Evolutionary conservation across 352 stramenopile species (phyloP).

Genomic region (Phytophthora cryptogea): DNA sequence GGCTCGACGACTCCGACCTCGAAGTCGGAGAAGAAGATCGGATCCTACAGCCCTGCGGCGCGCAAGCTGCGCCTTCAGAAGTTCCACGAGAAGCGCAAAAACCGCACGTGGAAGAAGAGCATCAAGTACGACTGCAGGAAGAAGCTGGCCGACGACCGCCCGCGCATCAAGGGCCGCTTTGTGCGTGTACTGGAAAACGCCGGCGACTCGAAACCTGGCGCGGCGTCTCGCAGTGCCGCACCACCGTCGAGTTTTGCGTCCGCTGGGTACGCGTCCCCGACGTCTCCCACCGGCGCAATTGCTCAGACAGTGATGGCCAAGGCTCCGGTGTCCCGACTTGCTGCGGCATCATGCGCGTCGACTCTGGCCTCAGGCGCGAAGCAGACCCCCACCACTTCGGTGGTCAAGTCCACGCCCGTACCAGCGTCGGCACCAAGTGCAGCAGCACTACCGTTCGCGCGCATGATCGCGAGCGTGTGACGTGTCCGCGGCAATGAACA

Average conservation of each 20-base stretch:
- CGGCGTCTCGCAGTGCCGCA: conserved; percentile 29
- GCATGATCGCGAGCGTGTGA: conserved; percentile 52
- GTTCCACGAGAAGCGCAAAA: conserved; percentile 97
- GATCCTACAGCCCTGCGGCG: conserved; percentile 94
- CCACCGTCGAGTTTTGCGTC: conserved; percentile 11
- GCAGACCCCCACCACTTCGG: conserved; percentile 10
- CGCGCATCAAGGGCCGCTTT: conserved; percentile 93
- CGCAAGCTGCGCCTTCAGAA: conserved; percentile 94
- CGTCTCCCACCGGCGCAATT: conserved; percentile 28
- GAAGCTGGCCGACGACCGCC: conserved; percentile 96
- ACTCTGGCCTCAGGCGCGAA: conserved; percentile 17
- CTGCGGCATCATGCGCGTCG: conserved; percentile 13
- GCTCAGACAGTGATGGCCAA: conserved; percentile 24
- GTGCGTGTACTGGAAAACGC: conserved; percentile 83
- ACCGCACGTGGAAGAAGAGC: conserved; percentile 97
- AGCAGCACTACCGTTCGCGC: conserved; percentile 33
- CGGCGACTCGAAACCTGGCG: conserved; percentile 45
- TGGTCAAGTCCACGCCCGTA: conserved; percentile 17
- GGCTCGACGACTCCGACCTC: conserved; percentile 28
- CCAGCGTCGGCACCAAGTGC: conserved; percentile 19
- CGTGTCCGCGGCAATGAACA: conserved; percentile 11
- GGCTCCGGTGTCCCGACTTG: conserved; percentile 11
- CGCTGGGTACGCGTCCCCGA: conserved; percentile 36
- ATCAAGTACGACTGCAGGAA: conserved; percentile 99
- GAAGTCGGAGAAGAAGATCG: conserved; percentile 78